Conservation (phyloP, 2,329 filamentous ascomycete species). For the Aphanocladium album region DNA sequence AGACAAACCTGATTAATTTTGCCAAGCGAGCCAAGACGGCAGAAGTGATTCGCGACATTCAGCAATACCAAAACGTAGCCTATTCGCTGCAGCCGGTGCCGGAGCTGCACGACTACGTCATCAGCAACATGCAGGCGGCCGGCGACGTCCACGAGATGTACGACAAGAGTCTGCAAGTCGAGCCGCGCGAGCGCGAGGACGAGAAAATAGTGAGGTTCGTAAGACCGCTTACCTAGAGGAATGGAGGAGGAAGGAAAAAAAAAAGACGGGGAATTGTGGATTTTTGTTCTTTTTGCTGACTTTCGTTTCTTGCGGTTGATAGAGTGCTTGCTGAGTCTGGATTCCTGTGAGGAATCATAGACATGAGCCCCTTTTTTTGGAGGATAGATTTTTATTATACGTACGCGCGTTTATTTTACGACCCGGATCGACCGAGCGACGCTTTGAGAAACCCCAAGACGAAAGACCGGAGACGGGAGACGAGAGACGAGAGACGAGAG, state of each 20-base stretch:
- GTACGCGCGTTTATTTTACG: slow-evolving; percentile 9
- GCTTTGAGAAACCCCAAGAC: background rate
- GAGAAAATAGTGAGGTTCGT: slow-evolving; percentile 98
- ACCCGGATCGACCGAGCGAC: slow-evolving; percentile 6
- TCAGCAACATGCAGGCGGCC: slow-evolving; percentile 92
- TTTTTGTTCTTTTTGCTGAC: slow-evolving; percentile 10
- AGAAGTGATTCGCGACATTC: slow-evolving; percentile 96
- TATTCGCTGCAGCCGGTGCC: slow-evolving; percentile 85
- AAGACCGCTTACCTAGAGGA: background rate
- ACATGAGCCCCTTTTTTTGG: background rate
- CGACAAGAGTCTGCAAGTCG: slow-evolving; percentile 88
- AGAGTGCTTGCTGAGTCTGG: slow-evolving; percentile 58
- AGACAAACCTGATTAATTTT: slow-evolving; percentile 96
- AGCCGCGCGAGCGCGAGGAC: slow-evolving; percentile 93
- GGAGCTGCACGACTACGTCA: slow-evolving; percentile 93
- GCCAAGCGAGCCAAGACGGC: slow-evolving; percentile 97
- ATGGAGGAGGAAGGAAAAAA: background rate
- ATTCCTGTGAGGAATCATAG: slow-evolving; percentile 44
- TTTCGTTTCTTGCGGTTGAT: slow-evolving; percentile 16
- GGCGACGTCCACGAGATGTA: slow-evolving; percentile 99
- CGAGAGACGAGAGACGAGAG: background rate
- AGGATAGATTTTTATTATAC: slow-evolving; percentile 8
- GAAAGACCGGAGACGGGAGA: too few relatives aligned
- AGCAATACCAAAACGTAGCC: slow-evolving; percentile 97
- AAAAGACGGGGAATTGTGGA: background rate